Percentiles rank a stretch among this genome's conserved stretches.
Conservation (phyloP, 2,329 filamentous ascomycete species). For the Pezizomycotina sp. region DNA sequence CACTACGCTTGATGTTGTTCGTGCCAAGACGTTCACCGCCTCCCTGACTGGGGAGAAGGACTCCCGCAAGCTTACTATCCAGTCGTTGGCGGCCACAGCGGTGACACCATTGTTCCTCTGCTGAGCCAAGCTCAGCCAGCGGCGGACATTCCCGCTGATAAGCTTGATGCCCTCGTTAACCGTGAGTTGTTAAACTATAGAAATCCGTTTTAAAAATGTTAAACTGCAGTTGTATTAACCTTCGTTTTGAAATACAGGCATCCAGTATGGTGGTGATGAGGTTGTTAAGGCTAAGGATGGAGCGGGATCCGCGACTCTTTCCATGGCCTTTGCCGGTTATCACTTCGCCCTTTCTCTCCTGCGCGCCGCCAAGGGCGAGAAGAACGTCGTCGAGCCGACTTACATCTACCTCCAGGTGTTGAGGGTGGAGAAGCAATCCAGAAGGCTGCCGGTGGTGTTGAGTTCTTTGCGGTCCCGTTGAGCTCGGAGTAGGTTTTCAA, state of each 20-base stretch:
- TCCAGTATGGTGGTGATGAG: conserved; percentile 96
- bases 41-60: conserved; percentile 67
- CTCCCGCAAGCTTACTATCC: conserved; percentile 72
- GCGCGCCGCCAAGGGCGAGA: conserved; percentile 68
- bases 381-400: conserved; percentile 83
- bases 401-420: conserved; percentile 88
- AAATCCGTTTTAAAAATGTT: too few species aligned
- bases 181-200: conserved; percentile 40
- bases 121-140: conserved; percentile 79
- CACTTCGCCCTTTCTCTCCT: conserved; percentile 87
- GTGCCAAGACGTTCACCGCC: conserved; percentile 90
- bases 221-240: conserved; percentile 6
- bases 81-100: conserved; percentile 92
- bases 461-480: conserved; percentile 96
- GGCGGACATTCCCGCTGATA: conserved; percentile 69
- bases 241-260: conserved; percentile 33
- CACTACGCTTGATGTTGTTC: conserved; percentile 94
- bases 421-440: conserved; percentile 70
- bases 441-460: conserved; percentile 59
- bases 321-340: conserved; percentile 92
- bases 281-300: conserved; percentile 92
- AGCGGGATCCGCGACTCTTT: conserved; percentile 74
- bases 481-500: conserved; percentile 64
- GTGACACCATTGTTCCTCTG: conserved; percentile 92
- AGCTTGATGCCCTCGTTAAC: conserved; percentile 79